A percentile compares a stretch with the other conserved stretches of the same genome.
Evolutionary conservation across 1,139 yeast species (phyloP).

Genomic region (Kurtzmaniella quercitrusa): DNA sequence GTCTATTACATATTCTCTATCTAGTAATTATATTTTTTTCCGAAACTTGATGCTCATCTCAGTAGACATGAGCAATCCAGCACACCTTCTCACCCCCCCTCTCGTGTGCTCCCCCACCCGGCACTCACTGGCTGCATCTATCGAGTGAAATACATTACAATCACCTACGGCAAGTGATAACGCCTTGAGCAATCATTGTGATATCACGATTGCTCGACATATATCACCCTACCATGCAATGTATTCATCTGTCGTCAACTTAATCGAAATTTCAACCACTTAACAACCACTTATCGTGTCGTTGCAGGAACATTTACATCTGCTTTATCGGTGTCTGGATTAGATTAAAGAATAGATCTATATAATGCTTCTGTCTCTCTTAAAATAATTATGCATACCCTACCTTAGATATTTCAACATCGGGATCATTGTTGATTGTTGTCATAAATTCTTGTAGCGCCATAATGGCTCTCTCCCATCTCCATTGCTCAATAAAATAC

Average conservation of each 20-base stretch:
- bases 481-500: slow-evolving; percentile 4
- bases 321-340: too few relatives aligned
- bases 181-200: too few relatives aligned
- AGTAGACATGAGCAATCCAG: too few relatives aligned
- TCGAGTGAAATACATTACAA: too few relatives aligned
- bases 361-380: not conserved
- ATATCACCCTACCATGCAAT: not conserved
- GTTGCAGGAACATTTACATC: too few relatives aligned
- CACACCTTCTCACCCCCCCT: too few relatives aligned
- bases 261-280: not conserved
- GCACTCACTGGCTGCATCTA: too few relatives aligned
- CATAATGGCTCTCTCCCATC: slow-evolving; percentile 6
- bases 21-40: too few relatives aligned
- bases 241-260: not conserved
- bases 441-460: slow-evolving; percentile 1
- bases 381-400: not conserved
- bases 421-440: not conserved
- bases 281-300: not conserved
- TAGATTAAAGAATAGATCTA: too few relatives aligned
- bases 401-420: not conserved
- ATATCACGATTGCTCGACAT: not conserved
- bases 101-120: too few relatives aligned
- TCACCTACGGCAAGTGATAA: too few relatives aligned
- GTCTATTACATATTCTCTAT: too few relatives aligned
- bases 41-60: not conserved